phyloP scores from a whole-genome alignment of 2,329 filamentous ascomycete species.

The Aspergillus unguis region DNA sequence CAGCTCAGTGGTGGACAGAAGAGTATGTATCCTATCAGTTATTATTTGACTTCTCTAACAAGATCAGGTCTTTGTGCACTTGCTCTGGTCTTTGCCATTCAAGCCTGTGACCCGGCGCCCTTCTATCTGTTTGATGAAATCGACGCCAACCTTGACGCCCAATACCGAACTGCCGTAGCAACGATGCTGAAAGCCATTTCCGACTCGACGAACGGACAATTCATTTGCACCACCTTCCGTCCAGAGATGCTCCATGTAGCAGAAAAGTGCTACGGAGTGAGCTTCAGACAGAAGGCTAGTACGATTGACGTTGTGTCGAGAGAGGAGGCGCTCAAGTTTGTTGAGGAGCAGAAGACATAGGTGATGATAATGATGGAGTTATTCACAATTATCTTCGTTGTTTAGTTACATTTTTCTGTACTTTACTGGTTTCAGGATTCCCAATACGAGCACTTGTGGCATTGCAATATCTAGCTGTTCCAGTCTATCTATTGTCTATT shows the following conservation, averaged over 20 bases:
- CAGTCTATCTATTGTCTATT: conserved; percentile 14
- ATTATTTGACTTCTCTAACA: conserved; percentile 12
- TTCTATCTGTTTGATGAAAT: conserved; percentile 99
- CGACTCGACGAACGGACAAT: conserved; percentile 62
- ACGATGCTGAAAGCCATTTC: conserved; percentile 79
- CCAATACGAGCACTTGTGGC: conserved; percentile 16
- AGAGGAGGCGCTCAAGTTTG: conserved; percentile 87
- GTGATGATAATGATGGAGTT: conserved; percentile 14
- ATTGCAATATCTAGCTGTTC: neutral
- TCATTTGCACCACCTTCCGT: conserved; percentile 98
- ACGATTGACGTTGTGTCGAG: conserved; percentile 85
- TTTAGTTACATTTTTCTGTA: conserved; percentile 8
- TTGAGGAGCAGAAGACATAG: conserved; percentile 71
- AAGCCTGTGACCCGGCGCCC: conserved; percentile 92
- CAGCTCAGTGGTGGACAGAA: conserved; percentile 97
- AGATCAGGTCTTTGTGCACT: conserved; percentile 78
- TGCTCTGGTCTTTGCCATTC: conserved; percentile 98
- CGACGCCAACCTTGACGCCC: conserved; percentile 94
- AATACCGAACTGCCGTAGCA: conserved; percentile 95
- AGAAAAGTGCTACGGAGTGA: conserved; percentile 96
- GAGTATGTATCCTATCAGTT: conserved; percentile 57
- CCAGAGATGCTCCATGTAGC: conserved; percentile 94
- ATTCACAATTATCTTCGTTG: conserved; percentile 3
- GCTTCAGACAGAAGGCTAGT: conserved; percentile 87
- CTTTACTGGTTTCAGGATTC: conserved; percentile 18